These are phyloP conservation scores for Ustulina deusta DNA, from an alignment of 2,329 filamentous ascomycete genomes.

Conservation along the genomic window DNA sequence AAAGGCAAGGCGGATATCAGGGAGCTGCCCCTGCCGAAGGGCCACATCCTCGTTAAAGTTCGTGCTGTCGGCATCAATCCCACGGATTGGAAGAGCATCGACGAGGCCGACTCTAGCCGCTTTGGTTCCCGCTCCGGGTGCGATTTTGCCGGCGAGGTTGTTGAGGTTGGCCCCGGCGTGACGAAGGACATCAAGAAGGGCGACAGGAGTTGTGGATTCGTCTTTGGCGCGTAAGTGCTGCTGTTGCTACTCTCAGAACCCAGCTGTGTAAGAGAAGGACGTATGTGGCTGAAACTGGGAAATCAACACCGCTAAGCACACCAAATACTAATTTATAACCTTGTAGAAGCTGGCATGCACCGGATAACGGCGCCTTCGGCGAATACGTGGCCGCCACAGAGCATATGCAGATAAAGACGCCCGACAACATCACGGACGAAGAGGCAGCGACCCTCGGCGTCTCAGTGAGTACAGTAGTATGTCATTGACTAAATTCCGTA, in stretches of 20 bases:
- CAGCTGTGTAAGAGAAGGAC: neutral
- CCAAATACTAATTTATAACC: conserved; percentile 9
- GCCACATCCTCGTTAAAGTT: conserved; percentile 51
- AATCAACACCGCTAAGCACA: neutral
- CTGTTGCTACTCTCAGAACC: neutral
- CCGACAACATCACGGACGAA: conserved; percentile 59
- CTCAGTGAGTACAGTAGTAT: conserved; percentile 56
- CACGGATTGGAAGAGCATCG: conserved; percentile 52
- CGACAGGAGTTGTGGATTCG: conserved; percentile 59
- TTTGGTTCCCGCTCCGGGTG: conserved; percentile 52
- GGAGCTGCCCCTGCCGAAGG: conserved; percentile 45
- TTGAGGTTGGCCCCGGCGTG: conserved; percentile 59
- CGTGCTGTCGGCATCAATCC: conserved; percentile 54
- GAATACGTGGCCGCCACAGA: conserved; percentile 56
- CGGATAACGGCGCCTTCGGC: conserved; percentile 59
- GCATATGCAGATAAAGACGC: conserved; percentile 58
- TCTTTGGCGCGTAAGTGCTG: conserved; percentile 42
- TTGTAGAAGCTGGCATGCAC: conserved; percentile 50
- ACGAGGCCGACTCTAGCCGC: conserved; percentile 29
- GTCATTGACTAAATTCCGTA: conserved; percentile 22
- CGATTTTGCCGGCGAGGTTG: conserved; percentile 62
- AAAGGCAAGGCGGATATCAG: conserved; percentile 42
- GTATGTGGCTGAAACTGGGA: neutral
- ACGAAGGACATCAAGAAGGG: conserved; percentile 59
- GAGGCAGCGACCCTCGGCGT: conserved; percentile 60